Evolutionary conservation across 1,139 yeast species (phyloP).

Genomic region (Kurtzmaniella natalensis): DNA sequence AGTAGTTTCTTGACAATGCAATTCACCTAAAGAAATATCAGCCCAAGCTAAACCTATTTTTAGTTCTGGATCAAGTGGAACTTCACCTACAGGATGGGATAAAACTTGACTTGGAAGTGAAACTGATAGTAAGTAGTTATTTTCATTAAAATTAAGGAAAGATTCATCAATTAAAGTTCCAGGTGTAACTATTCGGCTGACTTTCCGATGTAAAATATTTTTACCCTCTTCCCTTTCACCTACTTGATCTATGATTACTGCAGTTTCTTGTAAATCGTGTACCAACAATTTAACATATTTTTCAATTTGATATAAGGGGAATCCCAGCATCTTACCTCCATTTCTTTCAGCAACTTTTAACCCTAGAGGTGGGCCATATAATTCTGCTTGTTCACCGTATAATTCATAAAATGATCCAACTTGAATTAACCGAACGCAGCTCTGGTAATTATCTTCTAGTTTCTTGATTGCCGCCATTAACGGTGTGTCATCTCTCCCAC

Average conservation of each 20-base stretch:
- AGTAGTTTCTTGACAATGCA: slow-evolving; percentile 61
- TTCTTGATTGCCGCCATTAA: slow-evolving; percentile 31
- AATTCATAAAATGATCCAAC: slow-evolving; percentile 88
- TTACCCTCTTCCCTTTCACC: slow-evolving; percentile 17
- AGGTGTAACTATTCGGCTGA: slow-evolving; percentile 81
- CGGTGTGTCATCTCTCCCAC: slow-evolving; percentile 35
- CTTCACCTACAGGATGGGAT: not conserved
- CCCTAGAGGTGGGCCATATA: slow-evolving; percentile 67
- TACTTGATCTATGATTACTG: slow-evolving; percentile 76
- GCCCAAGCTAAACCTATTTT: slow-evolving; percentile 81
- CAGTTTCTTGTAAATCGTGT: slow-evolving; percentile 62
- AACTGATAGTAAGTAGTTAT: slow-evolving; percentile 67
- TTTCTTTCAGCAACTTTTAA: slow-evolving; percentile 41
- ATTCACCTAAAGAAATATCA: slow-evolving; percentile 80
- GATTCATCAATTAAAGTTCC: slow-evolving; percentile 91
- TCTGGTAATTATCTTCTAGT: slow-evolving; percentile 41
- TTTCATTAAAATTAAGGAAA: slow-evolving; percentile 65
- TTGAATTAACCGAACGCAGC: slow-evolving; percentile 76
- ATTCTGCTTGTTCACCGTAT: slow-evolving; percentile 82
- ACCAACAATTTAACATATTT: slow-evolving; percentile 73
- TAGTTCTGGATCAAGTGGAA: slow-evolving; percentile 32
- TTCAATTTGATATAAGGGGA: slow-evolving; percentile 69
- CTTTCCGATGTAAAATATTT: slow-evolving; percentile 55
- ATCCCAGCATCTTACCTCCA: slow-evolving; percentile 75
- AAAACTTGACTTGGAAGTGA: slow-evolving; percentile 47